Conservation (phyloP, 202 grass and related monocot genomes). For the Saccharum hybrid region DNA sequence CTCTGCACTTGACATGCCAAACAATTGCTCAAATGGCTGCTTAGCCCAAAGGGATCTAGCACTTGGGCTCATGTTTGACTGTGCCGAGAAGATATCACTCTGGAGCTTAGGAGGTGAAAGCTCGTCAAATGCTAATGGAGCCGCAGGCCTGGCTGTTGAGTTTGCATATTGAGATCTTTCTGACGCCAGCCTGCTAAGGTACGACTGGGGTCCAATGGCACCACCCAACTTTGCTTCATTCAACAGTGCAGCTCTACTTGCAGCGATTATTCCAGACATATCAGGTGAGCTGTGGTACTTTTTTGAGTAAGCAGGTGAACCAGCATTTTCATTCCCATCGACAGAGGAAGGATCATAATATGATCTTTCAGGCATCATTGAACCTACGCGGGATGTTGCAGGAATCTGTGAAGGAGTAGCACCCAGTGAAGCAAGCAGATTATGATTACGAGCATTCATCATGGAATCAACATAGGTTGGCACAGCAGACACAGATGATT, state of each 20-base stretch:
- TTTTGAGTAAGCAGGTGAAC: constrained; percentile 71
- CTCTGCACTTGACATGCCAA: constrained; percentile 61
- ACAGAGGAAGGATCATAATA: constrained; percentile 71
- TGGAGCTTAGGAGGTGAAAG: constrained; percentile 65
- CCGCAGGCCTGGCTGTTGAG: constrained; percentile 53
- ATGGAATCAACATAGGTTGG: constrained; percentile 60
- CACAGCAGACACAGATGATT: constrained; percentile 52
- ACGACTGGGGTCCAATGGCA: constrained; percentile 65
- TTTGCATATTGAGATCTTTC: constrained; percentile 69
- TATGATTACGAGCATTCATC: constrained; percentile 65
- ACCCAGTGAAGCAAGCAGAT: constrained; percentile 65
- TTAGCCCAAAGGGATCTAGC: constrained; percentile 87
- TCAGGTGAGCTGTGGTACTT: constrained; percentile 99
- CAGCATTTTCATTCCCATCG: constrained; percentile 56
- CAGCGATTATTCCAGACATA: constrained; percentile 92
- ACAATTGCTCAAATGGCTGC: constrained; percentile 90
- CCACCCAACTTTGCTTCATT: constrained; percentile 77
- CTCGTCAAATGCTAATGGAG: constrained; percentile 71
- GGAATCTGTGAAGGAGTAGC: constrained; percentile 61
- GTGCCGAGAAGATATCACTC: constrained; percentile 62
- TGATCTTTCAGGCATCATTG: constrained; percentile 59
- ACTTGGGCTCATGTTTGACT: constrained; percentile 56
- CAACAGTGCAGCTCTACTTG: constrained; percentile 66
- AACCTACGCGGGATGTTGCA: constrained; percentile 56
- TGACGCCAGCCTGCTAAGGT: constrained; percentile 66